Base-by-base conservation (phyloP, 225 moss, liverwort and hornwort species). In the Antitrichia curtipendula region DNA sequence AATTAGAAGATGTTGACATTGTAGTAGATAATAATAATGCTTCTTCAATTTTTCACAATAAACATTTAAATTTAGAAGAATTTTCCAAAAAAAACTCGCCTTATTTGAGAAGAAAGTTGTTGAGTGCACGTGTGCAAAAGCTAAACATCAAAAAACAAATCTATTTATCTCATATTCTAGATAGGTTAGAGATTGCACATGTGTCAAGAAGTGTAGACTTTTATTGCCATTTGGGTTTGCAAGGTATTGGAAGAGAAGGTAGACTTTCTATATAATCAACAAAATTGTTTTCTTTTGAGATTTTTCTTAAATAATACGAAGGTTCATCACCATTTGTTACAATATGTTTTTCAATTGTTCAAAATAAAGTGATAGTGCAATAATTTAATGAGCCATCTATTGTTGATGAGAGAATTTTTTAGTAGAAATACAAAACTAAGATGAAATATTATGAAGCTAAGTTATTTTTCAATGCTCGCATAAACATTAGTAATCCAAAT, bases 141-240 rank as follows among this genome's bases (percentile, higher is more conserved):
- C 15, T 90, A 53, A 50, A 84, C 41, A 16, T 70, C 1, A 86
- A 34, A 70, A 90, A 90, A 70, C 84, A 86, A 86, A 83, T 86
- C 2, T 69, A 56, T 40, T 75, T 91, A 19, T 78, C 68, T 40
- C 32, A 80, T 9, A 45, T 91, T 53, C 24, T 90, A 17, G 88
- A 91, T 83, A 91, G 74, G 50, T 79, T 91, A 75, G 84, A 90
- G 12, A 47, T 56, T 49, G 43, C 41, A 36, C 28, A 80, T 28
- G 22, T 85, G 1, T 60, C 75, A 38, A 25, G 68, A 36, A 90
- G 86, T 80, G 9, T 83, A 32, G 83, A 90, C 6, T 25, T 58
- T 7, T 83, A 88, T 41, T 80, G 54, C 18, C 24, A 74, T 54
- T 82, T 86, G 68, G 40, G 25, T 76, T 89, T 64, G 7, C 18